Conservation (phyloP, 2,329 filamentous ascomycete genomes). For the Venturia nashicola region DNA sequence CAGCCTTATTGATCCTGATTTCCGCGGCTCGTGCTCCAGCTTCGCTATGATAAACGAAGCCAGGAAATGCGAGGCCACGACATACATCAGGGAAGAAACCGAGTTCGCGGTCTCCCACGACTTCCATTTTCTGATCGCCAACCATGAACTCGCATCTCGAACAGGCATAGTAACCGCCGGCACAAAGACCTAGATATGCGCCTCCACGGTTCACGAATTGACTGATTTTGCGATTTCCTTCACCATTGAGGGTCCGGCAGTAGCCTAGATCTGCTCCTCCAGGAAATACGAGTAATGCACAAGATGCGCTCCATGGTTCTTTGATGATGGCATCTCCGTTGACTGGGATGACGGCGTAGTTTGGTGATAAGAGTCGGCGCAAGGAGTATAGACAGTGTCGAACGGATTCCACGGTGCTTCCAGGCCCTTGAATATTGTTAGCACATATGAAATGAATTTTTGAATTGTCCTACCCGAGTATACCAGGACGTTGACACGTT, state of each 20-base stretch:
- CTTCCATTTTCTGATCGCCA: slow-evolving; percentile 67
- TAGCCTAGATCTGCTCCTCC: slow-evolving; percentile 92
- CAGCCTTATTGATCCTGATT: slow-evolving; percentile 50
- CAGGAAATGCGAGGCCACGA: slow-evolving; percentile 73
- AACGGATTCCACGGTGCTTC: slow-evolving; percentile 78
- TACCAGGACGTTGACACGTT: slow-evolving; percentile 80
- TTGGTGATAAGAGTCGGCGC: slow-evolving; percentile 71
- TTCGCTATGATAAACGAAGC: slow-evolving; percentile 86
- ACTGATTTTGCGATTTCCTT: slow-evolving; percentile 71
- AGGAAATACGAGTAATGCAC: slow-evolving; percentile 80
- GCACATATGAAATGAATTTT: neutral
- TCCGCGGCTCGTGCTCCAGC: slow-evolving; percentile 63
- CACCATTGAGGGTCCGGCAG: slow-evolving; percentile 74
- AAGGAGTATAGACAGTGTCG: slow-evolving; percentile 81
- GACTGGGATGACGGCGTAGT: slow-evolving; percentile 86
- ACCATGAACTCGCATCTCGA: slow-evolving; percentile 83
- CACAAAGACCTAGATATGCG: slow-evolving; percentile 81
- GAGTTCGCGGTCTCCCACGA: slow-evolving; percentile 74
- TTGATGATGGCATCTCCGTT: slow-evolving; percentile 67
- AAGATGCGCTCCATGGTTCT: slow-evolving; percentile 82
- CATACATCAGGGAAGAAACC: slow-evolving; percentile 80
- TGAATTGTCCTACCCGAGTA: slow-evolving; percentile 57
- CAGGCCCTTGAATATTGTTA: slow-evolving; percentile 47
- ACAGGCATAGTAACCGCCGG: slow-evolving; percentile 84
- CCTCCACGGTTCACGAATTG: slow-evolving; percentile 81